Evolutionary conservation across 2,329 filamentous ascomycete genomes (phyloP).

Genomic region (Aspergillus pseudoviridinutans): DNA sequence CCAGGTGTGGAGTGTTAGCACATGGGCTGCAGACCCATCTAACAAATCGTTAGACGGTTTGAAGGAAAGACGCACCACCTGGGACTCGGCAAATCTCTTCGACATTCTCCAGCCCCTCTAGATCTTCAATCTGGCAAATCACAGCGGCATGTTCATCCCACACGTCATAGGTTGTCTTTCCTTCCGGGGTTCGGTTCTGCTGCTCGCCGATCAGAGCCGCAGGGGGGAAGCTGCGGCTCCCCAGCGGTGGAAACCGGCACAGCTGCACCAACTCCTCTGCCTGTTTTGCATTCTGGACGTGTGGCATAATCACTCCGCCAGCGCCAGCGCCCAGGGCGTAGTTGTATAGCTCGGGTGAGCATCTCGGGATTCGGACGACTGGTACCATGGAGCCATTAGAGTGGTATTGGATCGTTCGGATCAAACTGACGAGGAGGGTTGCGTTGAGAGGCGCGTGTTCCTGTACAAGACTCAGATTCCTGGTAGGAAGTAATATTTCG

Average conservation of each 20-base stretch:
- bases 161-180: background rate
- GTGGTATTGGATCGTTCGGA: background rate
- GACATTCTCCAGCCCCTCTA: background rate
- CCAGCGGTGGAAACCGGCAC: too few species aligned
- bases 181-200: too few species aligned
- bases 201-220: too few species aligned
- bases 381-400: background rate
- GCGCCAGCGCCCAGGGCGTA: background rate
- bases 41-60: too few species aligned
- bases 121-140: constrained; percentile 1
- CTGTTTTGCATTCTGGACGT: constrained; percentile 1
- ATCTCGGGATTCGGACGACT: background rate
- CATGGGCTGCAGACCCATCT: too few species aligned
- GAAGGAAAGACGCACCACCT: background rate
- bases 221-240: too few species aligned
- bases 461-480: too few species aligned
- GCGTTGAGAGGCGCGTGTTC: too few species aligned
- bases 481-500: too few species aligned
- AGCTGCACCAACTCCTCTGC: background rate
- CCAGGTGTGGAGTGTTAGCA: too few species aligned
- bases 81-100: background rate
- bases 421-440: background rate
- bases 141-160: background rate
- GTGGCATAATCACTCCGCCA: background rate
- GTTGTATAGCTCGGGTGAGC: background rate